Evolutionary conservation across 495 filamentous ascomycete species (phyloP), one percentile per base, ranked within the genome.

Genomic region (Lasiosphaeria miniovina): DNA sequence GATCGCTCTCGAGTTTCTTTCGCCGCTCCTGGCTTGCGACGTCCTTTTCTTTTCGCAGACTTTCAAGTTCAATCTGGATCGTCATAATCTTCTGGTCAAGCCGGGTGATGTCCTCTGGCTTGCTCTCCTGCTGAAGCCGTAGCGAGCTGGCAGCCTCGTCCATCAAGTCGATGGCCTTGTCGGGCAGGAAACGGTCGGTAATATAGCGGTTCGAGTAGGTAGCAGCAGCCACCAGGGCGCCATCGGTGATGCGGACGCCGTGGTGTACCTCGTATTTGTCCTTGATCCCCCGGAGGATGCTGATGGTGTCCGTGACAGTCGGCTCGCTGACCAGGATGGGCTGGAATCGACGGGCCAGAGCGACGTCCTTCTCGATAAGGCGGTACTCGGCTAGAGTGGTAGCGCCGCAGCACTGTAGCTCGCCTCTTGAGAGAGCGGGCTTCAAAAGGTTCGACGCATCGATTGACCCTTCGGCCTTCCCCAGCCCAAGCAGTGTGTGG

Each of bases 211-310:
- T 97, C 55, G 89, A 92, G 71, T 93, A 89, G 0, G 89, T 89
- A 8, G 94, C 93, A 15, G 94, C 94, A 4, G 94, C 89, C 6
- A 98, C 93, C 15, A 97, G 79, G 11, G 94, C 93, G 24, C 86
- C 89, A 68, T 98, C 94, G 0, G 91, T 95, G 60, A 98, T 98
- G 58, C 93, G 81, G 6, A 98, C 93, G 66, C 88, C 88, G 70
- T 98, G 94, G 65, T 98, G 94, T 12, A 97, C 90, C 71, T 98
- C 94, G 67, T 98, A 98, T 55, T 89, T 88, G 62, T 97, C 91
- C 68, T 96, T 97, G 75, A 98, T 96, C 55, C 93, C 94, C 67
- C 94, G 87, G 0, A 98, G 82, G 58, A 98, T 98, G 55, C 91
- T 96, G 58, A 98, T 91, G 0, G 94, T 96, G 66, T 96, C 92